These are phyloP conservation scores for Colletotrichum sidae DNA, from an alignment of 2,329 filamentous ascomycete species.

Conservation along the genomic window DNA sequence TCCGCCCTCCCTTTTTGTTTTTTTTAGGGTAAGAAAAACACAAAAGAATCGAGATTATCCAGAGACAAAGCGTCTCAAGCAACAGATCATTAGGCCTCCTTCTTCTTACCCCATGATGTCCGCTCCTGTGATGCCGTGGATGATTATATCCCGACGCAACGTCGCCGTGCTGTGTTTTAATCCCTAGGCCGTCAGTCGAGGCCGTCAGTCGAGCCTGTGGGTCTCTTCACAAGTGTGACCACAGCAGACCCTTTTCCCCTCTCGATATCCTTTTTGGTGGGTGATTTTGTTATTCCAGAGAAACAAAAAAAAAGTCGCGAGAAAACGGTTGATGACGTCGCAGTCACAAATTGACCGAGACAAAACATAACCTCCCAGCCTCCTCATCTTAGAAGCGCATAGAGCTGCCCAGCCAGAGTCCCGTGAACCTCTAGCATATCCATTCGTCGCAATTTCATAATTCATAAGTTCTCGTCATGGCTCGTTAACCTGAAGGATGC, in stretches of 20 bases:
- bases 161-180: slow-evolving; percentile 26
- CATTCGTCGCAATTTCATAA: slow-evolving; percentile 34
- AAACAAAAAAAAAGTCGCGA: slow-evolving; percentile 13
- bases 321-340: slow-evolving; percentile 6
- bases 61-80: slow-evolving; percentile 10
- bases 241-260: slow-evolving; percentile 23
- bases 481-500: slow-evolving; percentile 17
- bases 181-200: slow-evolving; percentile 26
- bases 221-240: slow-evolving; percentile 8
- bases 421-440: slow-evolving; percentile 37
- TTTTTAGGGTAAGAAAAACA: slow-evolving; percentile 15
- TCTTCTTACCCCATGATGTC: slow-evolving; percentile 20
- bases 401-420: slow-evolving; percentile 35
- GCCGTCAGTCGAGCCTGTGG: slow-evolving; percentile 22
- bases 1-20: slow-evolving; percentile 14
- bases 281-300: slow-evolving; percentile 31
- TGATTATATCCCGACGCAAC: slow-evolving; percentile 25
- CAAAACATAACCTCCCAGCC: slow-evolving; percentile 17
- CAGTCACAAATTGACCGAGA: slow-evolving; percentile 8
- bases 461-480: slow-evolving; percentile 29
- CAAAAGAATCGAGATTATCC: slow-evolving; percentile 1
- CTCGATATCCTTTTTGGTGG: slow-evolving; percentile 29
- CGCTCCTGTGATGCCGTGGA: slow-evolving; percentile 28
- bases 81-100: slow-evolving; percentile 21
- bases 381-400: slow-evolving; percentile 6